Evolutionary conservation across 805 yeast species (phyloP).

Genomic region (Ogataea trehalophila): DNA sequence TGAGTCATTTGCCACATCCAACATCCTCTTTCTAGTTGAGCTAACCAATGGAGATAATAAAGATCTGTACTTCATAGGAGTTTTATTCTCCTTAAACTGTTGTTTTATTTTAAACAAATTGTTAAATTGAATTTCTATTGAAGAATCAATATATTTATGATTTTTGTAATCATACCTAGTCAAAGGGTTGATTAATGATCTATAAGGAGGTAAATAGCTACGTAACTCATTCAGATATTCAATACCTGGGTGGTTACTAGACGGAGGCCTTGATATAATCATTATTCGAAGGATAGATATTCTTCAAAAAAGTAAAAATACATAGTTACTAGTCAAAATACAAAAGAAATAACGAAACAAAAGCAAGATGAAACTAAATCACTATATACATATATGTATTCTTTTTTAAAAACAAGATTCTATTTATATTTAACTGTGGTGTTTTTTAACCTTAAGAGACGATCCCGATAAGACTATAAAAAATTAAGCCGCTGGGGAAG

Average conservation of each 20-base stretch:
- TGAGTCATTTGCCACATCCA: slow-evolving; percentile 41
- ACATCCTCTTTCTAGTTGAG: slow-evolving; percentile 21
- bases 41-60: slow-evolving; percentile 33
- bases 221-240: slow-evolving; percentile 18
- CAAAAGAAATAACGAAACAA: too few relatives aligned
- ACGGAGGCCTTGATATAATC: neutral
- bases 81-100: slow-evolving; percentile 9
- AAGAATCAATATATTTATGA: slow-evolving; percentile 33
- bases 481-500: too few relatives aligned
- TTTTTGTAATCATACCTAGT: slow-evolving; percentile 47
- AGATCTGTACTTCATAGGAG: slow-evolving; percentile 46
- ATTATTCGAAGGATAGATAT: too few relatives aligned
- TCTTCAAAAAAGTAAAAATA: too few relatives aligned
- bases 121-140: slow-evolving; percentile 15
- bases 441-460: too few relatives aligned
- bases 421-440: too few relatives aligned
- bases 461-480: too few relatives aligned
- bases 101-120: slow-evolving; percentile 8
- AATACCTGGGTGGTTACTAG: neutral
- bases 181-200: slow-evolving; percentile 46
- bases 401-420: too few relatives aligned
- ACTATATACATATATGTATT: too few relatives aligned
- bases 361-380: too few relatives aligned
- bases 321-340: neutral
- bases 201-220: slow-evolving; percentile 44